Evolutionary conservation across 1,139 yeast species (phyloP).

Genomic region (Saccharomyces hybrid): DNA sequence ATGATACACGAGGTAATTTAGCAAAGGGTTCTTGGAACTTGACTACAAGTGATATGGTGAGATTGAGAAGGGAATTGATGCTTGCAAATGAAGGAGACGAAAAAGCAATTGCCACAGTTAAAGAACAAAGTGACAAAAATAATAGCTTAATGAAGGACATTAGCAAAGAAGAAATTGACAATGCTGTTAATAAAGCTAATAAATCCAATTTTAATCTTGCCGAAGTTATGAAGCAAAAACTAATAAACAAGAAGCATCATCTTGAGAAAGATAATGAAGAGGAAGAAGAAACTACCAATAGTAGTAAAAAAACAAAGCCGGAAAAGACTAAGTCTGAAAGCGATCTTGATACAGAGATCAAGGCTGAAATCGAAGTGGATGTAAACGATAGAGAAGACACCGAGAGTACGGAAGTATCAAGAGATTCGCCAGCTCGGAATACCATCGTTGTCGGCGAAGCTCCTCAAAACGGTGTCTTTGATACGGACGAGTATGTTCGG

Average conservation of each 20-base stretch:
- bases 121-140: constrained; percentile 33
- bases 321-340: constrained; percentile 16
- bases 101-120: constrained; percentile 61
- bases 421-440: constrained; percentile 17
- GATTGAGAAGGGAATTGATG: constrained; percentile 57
- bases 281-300: constrained; percentile 9
- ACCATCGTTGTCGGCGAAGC: constrained; percentile 27
- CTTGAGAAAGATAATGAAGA: constrained; percentile 15
- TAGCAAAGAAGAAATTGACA: constrained; percentile 26
- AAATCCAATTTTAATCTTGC: constrained; percentile 37
- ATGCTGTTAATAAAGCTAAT: constrained; percentile 32
- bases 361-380: constrained; percentile 20
- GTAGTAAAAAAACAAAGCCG: constrained; percentile 6
- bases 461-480: constrained; percentile 30
- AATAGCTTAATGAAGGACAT: constrained; percentile 22
- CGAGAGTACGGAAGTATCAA: constrained; percentile 1
- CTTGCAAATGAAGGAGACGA: constrained; percentile 70
- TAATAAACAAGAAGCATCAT: constrained; percentile 26
- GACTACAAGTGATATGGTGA: constrained; percentile 66
- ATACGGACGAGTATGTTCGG: constrained; percentile 52
- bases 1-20: constrained; percentile 60
- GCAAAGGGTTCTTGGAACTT: constrained; percentile 57
- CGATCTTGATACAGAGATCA: constrained; percentile 23
- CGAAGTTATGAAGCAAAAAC: constrained; percentile 36
- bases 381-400: constrained; percentile 14